Evolutionary conservation across 2,329 filamentous ascomycete species (phyloP), one percentile per base, ranked within the genome.

Genomic region (Lecanoromycetidae sp.): DNA sequence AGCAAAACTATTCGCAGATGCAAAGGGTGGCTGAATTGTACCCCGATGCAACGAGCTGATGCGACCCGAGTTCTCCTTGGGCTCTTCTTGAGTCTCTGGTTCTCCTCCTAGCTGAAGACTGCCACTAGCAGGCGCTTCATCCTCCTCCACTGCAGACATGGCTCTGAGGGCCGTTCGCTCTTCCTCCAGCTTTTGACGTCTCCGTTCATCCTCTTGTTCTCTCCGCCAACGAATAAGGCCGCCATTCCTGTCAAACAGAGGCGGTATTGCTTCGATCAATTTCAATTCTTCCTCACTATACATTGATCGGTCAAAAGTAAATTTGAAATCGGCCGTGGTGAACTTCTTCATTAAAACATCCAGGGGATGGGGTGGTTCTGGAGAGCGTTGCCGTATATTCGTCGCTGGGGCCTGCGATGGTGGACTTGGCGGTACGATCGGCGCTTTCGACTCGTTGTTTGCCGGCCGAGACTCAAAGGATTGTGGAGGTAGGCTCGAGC

Each of bases 71-170:
- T n/a, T 38, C 22, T 46, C 44, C 6, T 44, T 44, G 15, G 60
- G 65, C 19, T 86, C 81, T 52, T 76, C 74, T 55, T 94, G 87
- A 61, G 37, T 52, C 12, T 96, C 90, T 0, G 90, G 90, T 61
- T 96, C 90, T 35, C 90, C 90, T 48, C 90, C 90, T 15, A 96
- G 73, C 49, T 93, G 88, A 49, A 91, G 71, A 61, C 90, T 96
- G 12, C 84, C 85, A 55, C 84, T 84, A 63, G 91, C 87, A 1
- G 79, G 78, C 48, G 83, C 82, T 48, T 85, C 86, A 54, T 94
- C 87, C 23, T 73, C 71, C 36, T 74, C 71, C 3, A 65, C 63
- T 34, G 64, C 63, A 19, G 64, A 58, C 13, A 67, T 64, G 20
- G 71, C 67, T 53, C 72, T 70, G 17, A 75, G 57, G 20, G 74